Evolutionary conservation across 768 basidiomycete genomes (phyloP), one percentile per base, ranked within the genome.

Genomic region (Boletus sp.): DNA sequence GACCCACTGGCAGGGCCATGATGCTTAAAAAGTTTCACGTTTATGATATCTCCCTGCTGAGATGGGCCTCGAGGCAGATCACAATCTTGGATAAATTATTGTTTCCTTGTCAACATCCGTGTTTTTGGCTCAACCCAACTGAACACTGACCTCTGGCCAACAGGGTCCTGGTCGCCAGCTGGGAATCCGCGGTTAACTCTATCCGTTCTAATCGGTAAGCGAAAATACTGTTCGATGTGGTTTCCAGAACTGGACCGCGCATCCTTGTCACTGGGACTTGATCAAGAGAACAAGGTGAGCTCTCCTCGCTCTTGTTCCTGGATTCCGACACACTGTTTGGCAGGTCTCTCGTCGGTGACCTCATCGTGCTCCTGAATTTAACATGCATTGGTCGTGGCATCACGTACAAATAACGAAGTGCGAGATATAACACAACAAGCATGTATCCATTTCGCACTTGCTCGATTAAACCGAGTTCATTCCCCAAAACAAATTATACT

Each of bases 301-400:
- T 40, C 17, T 47, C 11, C 36, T 36, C 33, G 36, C 11, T n/a
- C 29, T 51, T 39, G 55, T 50, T 41, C 51, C 63, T 51, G 45
- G 35, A 49, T 20, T 47, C 24, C 49, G 28, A 39, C 30, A 30
- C 35, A n/a, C 47, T 58, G 37, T 55, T n/a, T n/a, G n/a, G n/a
- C 55, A 52, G 40, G 47, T 56, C 8, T 45, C 28, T 35, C 37
- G 29, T 45, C 44, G 41, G 33, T 69, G 62, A 67, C 67, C 62
- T 62, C 67, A 64, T 54, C 18, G 5, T 52, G 56, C 65, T 63
- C 63, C 66, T 68, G 61, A 62, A 66, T 66, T 68, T 67, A 53
- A 44, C 54, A 37, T 44, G 7, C 58, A 55, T 65, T 54, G 33
- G 44, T 39, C 30, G 40, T 35, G n/a, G 10, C 32, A 67, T 70